phyloP scores from a whole-genome alignment of 106 monocot genomes.

The Phalaenopsis equestris region DNA sequence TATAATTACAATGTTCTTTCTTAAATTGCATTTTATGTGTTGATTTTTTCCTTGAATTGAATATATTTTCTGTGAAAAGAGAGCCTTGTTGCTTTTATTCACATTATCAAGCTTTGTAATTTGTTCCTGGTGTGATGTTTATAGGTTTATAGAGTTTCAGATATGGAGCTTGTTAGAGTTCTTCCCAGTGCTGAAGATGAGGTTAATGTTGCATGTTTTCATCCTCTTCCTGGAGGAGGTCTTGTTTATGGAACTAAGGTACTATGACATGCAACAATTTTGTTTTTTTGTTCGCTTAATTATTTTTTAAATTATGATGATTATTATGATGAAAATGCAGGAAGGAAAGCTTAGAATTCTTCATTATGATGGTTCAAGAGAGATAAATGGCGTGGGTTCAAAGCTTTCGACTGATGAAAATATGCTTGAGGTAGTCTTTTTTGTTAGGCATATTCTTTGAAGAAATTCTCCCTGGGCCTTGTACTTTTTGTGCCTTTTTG shows the following conservation, averaged over 20 bases:
- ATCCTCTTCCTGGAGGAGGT: slow-evolving; percentile 82
- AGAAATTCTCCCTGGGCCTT: not conserved
- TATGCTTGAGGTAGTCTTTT: slow-evolving; percentile 33
- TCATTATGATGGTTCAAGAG: slow-evolving; percentile 45
- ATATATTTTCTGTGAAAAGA: not conserved
- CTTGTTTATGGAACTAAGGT: slow-evolving; percentile 99
- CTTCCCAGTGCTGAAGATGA: slow-evolving; percentile 97
- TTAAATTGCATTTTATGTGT: not conserved
- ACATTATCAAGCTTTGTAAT: not conserved
- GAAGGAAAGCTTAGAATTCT: slow-evolving; percentile 93
- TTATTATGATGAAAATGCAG: slow-evolving; percentile 28
- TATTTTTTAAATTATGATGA: not conserved
- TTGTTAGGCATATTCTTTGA: not conserved
- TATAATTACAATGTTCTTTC: not conserved
- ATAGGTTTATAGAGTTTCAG: slow-evolving; percentile 92
- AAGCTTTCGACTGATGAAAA: slow-evolving; percentile 49
- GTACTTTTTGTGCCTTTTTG: not conserved
- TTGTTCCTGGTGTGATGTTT: not conserved
- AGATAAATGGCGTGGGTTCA: slow-evolving; percentile 19
- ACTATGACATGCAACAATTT: not conserved
- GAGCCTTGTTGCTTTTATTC: not conserved
- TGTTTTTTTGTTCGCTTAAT: not conserved
- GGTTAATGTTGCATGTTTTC: slow-evolving; percentile 98
- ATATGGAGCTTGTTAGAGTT: slow-evolving; percentile 98
- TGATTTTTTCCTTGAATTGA: not conserved